Evolutionary conservation across 2,329 filamentous ascomycete genomes (phyloP).

Genomic region (Alternaria alternata): DNA sequence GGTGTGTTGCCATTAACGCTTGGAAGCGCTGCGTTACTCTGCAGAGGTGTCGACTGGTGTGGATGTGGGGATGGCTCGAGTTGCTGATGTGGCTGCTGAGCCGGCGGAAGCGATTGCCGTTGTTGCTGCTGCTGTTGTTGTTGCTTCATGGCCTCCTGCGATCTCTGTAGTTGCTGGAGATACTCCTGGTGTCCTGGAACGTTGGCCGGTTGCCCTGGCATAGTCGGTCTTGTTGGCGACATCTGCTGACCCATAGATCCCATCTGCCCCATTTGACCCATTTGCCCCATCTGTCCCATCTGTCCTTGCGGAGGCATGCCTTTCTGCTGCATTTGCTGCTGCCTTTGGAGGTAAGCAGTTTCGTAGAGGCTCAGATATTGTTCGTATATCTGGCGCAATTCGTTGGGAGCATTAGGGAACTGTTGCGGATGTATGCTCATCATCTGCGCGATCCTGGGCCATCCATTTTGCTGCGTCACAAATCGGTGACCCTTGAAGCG

Average conservation of each 20-base stretch:
- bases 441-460: constrained; percentile 72
- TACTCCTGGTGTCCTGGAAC: constrained; percentile 60
- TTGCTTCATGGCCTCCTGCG: constrained; percentile 50
- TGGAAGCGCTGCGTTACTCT: constrained; percentile 58
- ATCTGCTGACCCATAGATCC: constrained; percentile 41
- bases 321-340: constrained; percentile 54
- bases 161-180: constrained; percentile 54
- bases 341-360: constrained; percentile 67
- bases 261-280: constrained; percentile 10
- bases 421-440: constrained; percentile 54
- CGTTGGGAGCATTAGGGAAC: constrained; percentile 69
- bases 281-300: constrained; percentile 24
- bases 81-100: constrained; percentile 47
- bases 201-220: constrained; percentile 49
- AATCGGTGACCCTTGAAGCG: constrained; percentile 80
- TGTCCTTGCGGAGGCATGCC: constrained; percentile 42
- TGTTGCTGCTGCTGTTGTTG: constrained; percentile 50
- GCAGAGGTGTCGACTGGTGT: constrained; percentile 54
- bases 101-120: constrained; percentile 46
- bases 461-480: constrained; percentile 73
- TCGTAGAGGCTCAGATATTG: constrained; percentile 81
- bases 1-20: constrained; percentile 57
- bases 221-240: constrained; percentile 46
- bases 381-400: constrained; percentile 77
- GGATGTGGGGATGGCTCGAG: constrained; percentile 22